Evolutionary conservation across 768 basidiomycete genomes (phyloP).

Genomic region (Suillus lakei): DNA sequence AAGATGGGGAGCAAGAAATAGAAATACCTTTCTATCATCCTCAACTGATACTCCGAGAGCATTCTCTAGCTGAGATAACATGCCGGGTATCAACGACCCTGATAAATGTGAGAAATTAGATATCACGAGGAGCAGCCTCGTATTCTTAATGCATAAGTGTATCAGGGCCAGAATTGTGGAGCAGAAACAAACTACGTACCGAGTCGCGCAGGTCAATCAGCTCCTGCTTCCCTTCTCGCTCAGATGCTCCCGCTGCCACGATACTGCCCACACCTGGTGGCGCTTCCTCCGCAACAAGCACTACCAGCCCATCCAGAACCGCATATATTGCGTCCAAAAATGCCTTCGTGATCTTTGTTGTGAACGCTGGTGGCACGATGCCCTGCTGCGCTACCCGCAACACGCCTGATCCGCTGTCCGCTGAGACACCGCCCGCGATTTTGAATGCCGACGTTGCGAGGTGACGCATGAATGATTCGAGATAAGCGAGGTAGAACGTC

Average conservation of each 20-base stretch:
- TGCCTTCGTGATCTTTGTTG: constrained; percentile 76
- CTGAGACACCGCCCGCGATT: constrained; percentile 77
- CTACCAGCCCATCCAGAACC: constrained; percentile 84
- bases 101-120: constrained; percentile 86
- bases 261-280: constrained; percentile 48
- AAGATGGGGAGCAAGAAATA: constrained; percentile 2
- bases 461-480: constrained; percentile 83
- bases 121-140: constrained; percentile 83
- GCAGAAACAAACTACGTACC: constrained; percentile 45
- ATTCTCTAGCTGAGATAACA: constrained; percentile 80
- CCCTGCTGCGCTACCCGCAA: constrained; percentile 63
- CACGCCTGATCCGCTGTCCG: constrained; percentile 49
- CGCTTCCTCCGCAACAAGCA: constrained; percentile 75
- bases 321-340: constrained; percentile 88
- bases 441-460: constrained; percentile 78
- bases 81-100: constrained; percentile 69
- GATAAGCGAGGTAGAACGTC: constrained; percentile 75
- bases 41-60: constrained; percentile 73
- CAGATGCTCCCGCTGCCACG: constrained; percentile 35
- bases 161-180: not conserved
- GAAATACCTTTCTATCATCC: constrained; percentile 70
- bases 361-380: constrained; percentile 63
- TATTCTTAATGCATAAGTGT: constrained; percentile 60
- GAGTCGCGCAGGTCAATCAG: constrained; percentile 64
- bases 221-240: constrained; percentile 52